Evolutionary conservation across 1,284 basidiomycete genomes (phyloP).

Genomic region (Trichosporon faecale): DNA sequence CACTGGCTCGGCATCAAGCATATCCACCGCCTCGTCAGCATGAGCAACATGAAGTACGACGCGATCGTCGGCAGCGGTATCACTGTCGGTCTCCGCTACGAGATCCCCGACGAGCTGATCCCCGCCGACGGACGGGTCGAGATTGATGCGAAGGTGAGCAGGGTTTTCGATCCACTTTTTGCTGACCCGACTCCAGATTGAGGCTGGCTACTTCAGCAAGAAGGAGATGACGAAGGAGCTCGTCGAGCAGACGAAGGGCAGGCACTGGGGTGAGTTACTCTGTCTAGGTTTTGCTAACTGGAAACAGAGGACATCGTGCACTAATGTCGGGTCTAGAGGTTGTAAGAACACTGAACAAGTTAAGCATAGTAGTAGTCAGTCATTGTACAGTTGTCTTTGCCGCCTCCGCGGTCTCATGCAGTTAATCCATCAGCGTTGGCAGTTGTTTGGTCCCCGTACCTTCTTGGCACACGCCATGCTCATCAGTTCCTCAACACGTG

Average conservation of each 20-base stretch:
- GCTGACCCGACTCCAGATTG: conserved; percentile 58
- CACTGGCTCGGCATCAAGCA: conserved; percentile 90
- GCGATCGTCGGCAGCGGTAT: conserved; percentile 87
- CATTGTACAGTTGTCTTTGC: neutral
- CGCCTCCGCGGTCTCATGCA: neutral
- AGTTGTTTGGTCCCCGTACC: no score
- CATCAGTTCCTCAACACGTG: no score
- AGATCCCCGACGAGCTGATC: conserved; percentile 80
- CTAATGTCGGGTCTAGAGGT: conserved; percentile 5
- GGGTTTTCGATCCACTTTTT: neutral
- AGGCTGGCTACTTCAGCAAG: conserved; percentile 85
- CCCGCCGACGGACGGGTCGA: conserved; percentile 91
- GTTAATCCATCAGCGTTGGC: neutral
- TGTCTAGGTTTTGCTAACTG: conserved; percentile 6
- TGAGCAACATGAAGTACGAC: conserved; percentile 84
- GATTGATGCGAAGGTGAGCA: conserved; percentile 70
- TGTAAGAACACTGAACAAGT: neutral
- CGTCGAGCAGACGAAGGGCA: conserved; percentile 77
- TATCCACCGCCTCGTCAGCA: conserved; percentile 84
- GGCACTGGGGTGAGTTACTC: conserved; percentile 66
- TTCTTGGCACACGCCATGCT: no score
- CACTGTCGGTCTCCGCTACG: conserved; percentile 74
- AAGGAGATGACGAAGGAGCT: conserved; percentile 67
- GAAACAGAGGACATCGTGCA: conserved; percentile 35
- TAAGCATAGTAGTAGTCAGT: neutral